Evolutionary conservation across 306 rosid genomes (phyloP), one percentile per base, ranked within the genome.

Genomic region (Quercus gilva): DNA sequence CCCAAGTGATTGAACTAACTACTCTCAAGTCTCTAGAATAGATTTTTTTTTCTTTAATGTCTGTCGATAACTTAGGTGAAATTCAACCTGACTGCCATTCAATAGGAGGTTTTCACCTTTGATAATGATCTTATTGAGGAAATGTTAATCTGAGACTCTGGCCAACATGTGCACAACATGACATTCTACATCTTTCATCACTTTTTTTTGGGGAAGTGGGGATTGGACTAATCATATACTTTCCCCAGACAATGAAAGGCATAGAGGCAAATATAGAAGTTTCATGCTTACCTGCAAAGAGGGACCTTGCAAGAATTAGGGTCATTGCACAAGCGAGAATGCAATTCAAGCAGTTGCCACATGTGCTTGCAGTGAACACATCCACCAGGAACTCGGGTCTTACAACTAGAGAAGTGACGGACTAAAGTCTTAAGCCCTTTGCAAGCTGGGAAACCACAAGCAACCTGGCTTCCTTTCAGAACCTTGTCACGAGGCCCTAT

Each of bases 341-440:
- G 92, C 82, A 88, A 78, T 55, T 84, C 86, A 19, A 88, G 86
- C 69, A 88, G 87, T 72, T 86, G 92, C 92, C 92, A 88, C 92
- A 86, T 86, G 59, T 84, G 86, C 61, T 86, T 88, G 88, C 90
- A 88, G 57, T 86, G 88, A 61, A 78, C 83, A 71, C 92, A 86
- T 5, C 90, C 88, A 35, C 88, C 87, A 9, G 84, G 86, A 63
- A 82, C 86, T 55, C 88, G 76, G n/a, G 78, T 75, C 82, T 77
- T 76, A 33, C 92, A 88, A 58, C 23, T 74, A 35, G 92, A 84
- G 56, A 88, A 88, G 79, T 88, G 92, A 28, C 86, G 85, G 33
- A 86, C 83, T 56, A 88, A 78, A 57, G 83, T 85, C 73, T 88
- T 86, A 14, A 88, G 84, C n/a, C 92, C 92, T 69, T 74, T 84